A percentile compares a stretch with the other conserved stretches of the same genome.
These are phyloP conservation scores for Phylloporus sp. DNA, from an alignment of 1,284 basidiomycete genomes.

Conservation along the genomic window DNA sequence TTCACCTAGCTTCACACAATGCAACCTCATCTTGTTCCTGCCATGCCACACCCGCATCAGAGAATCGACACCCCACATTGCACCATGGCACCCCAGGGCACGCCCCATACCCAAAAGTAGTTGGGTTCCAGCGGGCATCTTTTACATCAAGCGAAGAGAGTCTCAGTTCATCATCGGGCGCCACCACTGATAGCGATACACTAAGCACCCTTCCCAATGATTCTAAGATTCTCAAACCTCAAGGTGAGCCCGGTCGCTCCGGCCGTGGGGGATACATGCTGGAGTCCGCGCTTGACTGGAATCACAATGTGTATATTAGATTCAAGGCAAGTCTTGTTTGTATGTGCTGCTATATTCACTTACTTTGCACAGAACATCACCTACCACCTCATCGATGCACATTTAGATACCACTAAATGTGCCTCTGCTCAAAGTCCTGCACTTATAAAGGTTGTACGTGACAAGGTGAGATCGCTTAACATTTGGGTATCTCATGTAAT, in stretches of 20 bases:
- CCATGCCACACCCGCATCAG: background rate
- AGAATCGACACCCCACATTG: background rate
- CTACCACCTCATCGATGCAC: background rate
- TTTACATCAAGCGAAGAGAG: background rate
- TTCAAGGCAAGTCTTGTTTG: background rate
- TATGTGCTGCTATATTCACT: background rate
- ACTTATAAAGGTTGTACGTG: background rate
- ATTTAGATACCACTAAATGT: background rate
- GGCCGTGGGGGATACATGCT: background rate
- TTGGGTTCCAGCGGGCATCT: background rate
- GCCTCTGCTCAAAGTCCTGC: background rate
- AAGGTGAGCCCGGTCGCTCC: background rate
- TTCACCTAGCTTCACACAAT: too few relatives aligned
- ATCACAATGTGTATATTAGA: background rate
- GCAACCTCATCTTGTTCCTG: too few relatives aligned
- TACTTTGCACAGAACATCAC: background rate
- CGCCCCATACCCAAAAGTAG: background rate
- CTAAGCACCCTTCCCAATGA: background rate
- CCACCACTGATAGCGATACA: background rate
- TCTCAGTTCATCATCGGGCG: background rate
- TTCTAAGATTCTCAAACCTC: slow-evolving; percentile 1
- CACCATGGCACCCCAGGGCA: too few relatives aligned
- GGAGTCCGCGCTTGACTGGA: background rate
- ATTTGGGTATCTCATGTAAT: background rate
- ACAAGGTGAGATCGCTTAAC: background rate